phyloP scores from a whole-genome alignment of 2,329 filamentous ascomycete genomes.

The Apiospora phragmitis region DNA sequence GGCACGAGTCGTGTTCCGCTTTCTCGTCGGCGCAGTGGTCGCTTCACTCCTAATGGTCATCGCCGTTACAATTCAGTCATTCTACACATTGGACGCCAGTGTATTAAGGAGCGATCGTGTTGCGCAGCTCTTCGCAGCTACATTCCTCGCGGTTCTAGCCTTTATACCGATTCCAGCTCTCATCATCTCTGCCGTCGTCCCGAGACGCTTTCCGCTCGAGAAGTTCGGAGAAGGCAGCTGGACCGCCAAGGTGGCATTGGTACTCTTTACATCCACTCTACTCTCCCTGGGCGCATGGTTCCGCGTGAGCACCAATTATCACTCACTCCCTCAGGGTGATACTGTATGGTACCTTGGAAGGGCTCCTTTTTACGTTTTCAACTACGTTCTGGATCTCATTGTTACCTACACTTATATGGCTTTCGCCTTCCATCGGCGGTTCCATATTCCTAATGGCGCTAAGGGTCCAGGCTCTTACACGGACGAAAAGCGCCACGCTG shows the following conservation, averaged over 20 bases:
- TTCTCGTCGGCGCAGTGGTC: constrained; percentile 29
- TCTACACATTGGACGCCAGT: constrained; percentile 26
- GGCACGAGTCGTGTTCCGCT: constrained; percentile 28
- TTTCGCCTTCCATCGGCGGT: constrained; percentile 30
- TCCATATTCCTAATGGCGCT: constrained; percentile 32
- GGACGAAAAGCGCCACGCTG: not conserved
- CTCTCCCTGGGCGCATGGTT: constrained; percentile 60
- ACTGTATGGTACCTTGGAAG: constrained; percentile 60
- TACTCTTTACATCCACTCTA: constrained; percentile 47
- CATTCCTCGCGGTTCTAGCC: constrained; percentile 30
- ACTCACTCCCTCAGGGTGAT: constrained; percentile 37
- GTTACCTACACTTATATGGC: constrained; percentile 27
- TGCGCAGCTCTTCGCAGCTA: constrained; percentile 28
- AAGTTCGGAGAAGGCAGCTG: constrained; percentile 58
- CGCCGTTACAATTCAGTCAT: constrained; percentile 28
- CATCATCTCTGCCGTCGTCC: not conserved
- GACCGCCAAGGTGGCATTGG: constrained; percentile 51
- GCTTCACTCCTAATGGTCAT: constrained; percentile 34
- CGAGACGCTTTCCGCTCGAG: constrained; percentile 28
- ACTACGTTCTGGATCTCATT: constrained; percentile 57
- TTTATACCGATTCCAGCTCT: constrained; percentile 34
- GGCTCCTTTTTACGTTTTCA: constrained; percentile 64
- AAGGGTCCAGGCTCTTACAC: constrained; percentile 21
- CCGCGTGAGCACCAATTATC: constrained; percentile 51
- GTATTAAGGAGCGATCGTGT: constrained; percentile 22